Conservation (phyloP, 2,329 filamentous ascomycete species). For the Cladorrhinum sp. region DNA sequence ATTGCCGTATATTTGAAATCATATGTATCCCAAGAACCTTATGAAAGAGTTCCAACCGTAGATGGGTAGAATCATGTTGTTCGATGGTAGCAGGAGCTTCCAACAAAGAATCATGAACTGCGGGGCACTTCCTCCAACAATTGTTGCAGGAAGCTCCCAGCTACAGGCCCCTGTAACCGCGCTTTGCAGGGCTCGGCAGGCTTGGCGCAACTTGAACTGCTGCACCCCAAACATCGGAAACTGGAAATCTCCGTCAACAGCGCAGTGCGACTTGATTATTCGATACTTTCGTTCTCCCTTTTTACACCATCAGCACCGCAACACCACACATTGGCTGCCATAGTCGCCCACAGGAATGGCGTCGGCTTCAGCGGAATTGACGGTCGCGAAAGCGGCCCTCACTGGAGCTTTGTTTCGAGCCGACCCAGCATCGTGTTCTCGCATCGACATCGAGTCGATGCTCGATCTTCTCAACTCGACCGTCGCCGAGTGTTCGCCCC, state of each 20-base stretch:
- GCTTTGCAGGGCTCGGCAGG: neutral
- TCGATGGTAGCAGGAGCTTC: neutral
- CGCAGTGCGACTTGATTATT: neutral
- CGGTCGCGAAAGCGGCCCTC: slow-evolving; percentile 77
- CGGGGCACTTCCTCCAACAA: neutral
- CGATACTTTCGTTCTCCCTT: neutral
- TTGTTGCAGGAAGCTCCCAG: neutral
- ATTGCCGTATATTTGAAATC: too few relatives aligned
- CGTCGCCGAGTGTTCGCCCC: slow-evolving; percentile 68
- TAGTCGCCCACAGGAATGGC: slow-evolving; percentile 9
- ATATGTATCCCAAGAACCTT: too few relatives aligned
- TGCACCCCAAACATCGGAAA: neutral
- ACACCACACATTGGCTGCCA: neutral
- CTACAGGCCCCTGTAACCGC: neutral
- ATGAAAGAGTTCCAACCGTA: neutral
- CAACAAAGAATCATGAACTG: neutral
- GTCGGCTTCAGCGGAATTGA: slow-evolving; percentile 67
- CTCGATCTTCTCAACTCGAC: slow-evolving; percentile 62
- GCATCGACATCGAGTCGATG: slow-evolving; percentile 68
- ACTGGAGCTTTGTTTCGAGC: slow-evolving; percentile 69
- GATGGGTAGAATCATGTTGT: too few relatives aligned
- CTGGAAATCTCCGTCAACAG: neutral
- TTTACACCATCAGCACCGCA: neutral
- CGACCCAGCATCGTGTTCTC: slow-evolving; percentile 66
- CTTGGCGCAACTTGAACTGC: neutral